Conservation (phyloP, 2,329 filamentous ascomycete genomes). For the Cladosporium phlei region DNA sequence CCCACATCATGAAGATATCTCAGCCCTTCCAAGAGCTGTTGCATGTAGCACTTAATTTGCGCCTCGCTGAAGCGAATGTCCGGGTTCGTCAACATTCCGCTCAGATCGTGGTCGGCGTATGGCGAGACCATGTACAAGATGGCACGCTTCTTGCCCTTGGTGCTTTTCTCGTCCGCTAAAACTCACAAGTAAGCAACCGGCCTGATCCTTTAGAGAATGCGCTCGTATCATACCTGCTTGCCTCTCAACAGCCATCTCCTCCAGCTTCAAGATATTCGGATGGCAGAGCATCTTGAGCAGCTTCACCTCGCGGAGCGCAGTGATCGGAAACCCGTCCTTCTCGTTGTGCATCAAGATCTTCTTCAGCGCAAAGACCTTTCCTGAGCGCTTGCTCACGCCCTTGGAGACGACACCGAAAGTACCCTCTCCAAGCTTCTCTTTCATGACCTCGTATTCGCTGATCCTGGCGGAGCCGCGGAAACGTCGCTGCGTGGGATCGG, state of each 20-base stretch:
- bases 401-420: conserved; percentile 97
- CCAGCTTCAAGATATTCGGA: conserved; percentile 75
- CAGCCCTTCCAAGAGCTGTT: conserved; percentile 85
- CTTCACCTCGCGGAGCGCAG: conserved; percentile 94
- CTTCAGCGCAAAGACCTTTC: conserved; percentile 79
- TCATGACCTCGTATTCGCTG: conserved; percentile 70
- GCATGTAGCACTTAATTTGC: conserved; percentile 97
- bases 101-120: conserved; percentile 99
- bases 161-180: conserved; percentile 29
- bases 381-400: conserved; percentile 69
- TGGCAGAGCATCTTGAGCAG: conserved; percentile 93
- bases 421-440: conserved; percentile 79
- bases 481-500: conserved; percentile 49
- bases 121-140: conserved; percentile 99
- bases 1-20: conserved; percentile 76
- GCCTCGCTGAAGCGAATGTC: conserved; percentile 79
- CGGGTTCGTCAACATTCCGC: conserved; percentile 91
- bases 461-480: conserved; percentile 85
- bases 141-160: conserved; percentile 53
- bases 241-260: conserved; percentile 94
- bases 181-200: not conserved
- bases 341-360: conserved; percentile 99
- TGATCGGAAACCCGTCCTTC: conserved; percentile 99
- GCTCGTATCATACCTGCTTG: conserved; percentile 63
- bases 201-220: not conserved